Base-by-base conservation (phyloP, 352 stramenopile genomes). In the Elongisporangium undulatum region DNA sequence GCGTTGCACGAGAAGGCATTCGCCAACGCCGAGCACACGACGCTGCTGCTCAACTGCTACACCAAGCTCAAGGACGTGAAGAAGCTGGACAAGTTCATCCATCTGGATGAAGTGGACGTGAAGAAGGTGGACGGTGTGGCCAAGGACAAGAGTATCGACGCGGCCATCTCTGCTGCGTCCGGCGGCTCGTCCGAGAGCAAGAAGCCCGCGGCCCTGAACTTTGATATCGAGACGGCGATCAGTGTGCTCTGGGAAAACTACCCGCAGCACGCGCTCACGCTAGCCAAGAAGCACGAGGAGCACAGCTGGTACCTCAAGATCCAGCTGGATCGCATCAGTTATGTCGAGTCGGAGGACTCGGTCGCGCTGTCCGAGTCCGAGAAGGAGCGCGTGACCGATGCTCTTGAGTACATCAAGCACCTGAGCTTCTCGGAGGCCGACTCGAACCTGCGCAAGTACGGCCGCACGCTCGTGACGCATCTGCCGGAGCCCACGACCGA, bases 31-130 rank as follows among this genome's bases (percentile, higher is more conserved):
- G 92, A 97, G 53, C 93, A 98, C 72, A 98, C 94, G 23, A 98
- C 91, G 22, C 59, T 98, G 23, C 76, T 98, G 38, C 74, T 98
- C 6, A 97, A 98, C 67, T 98, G 94, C 67, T 98, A 98, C 80
- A 97, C 92, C 24, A 97, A 97, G 73, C 80, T 97, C 4, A 96
- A 97, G 71, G 87, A 97, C 59, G 89, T 96, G 50, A 93, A 96
- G 69, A 97, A 98, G 57, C 77, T 98, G 38, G 87, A 97, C 66
- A 90, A 85, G 59, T 98, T 98, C 56, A 92, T 98, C 59, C 84
- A 96, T 53, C 62, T 94, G 23, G 85, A 96, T 26, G 86, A 96
- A 21, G 63, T 86, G 7, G 81, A 86, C 21, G 67, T 59, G 19
- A 75, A 71, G 61, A 85, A 85, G 55, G 64, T 51, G 26, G 64